These are phyloP conservation scores for Sicyos baderoa DNA, from an alignment of 306 rosid species.

Conservation along the genomic window DNA sequence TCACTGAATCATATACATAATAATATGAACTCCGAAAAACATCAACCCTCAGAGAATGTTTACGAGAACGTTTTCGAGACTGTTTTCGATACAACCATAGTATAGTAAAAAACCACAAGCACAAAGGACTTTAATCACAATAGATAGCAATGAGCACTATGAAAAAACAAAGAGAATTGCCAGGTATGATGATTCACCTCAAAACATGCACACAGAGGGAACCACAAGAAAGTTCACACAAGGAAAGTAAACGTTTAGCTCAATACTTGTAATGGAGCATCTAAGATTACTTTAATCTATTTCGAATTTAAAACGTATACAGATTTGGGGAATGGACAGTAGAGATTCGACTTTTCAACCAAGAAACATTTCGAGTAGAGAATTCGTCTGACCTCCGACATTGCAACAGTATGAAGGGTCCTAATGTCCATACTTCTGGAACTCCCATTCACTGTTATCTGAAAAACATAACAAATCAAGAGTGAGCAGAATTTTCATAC, in stretches of 20 bases:
- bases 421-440: slow-evolving; percentile 93
- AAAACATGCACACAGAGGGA: neutral
- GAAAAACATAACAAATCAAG: slow-evolving; percentile 17
- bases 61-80: too few species aligned
- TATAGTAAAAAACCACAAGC: neutral
- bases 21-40: too few species aligned
- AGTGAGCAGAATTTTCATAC: neutral
- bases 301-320: neutral
- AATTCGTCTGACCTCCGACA: neutral
- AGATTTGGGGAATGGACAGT: neutral
- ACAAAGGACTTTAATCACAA: neutral
- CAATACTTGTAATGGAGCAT: neutral
- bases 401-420: slow-evolving; percentile 17
- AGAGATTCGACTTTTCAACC: neutral
- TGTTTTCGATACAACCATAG: neutral
- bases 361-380: neutral
- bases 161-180: neutral
- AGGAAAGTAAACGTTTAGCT: neutral
- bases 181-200: neutral
- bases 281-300: neutral
- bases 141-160: neutral
- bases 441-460: slow-evolving; percentile 97
- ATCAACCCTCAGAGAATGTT: too few species aligned
- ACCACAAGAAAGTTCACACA: neutral
- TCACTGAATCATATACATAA: too few species aligned